Percentiles rank a stretch among this genome's conserved stretches.
Conservation (phyloP, 768 basidiomycete genomes). For the Podaxis sp. region DNA sequence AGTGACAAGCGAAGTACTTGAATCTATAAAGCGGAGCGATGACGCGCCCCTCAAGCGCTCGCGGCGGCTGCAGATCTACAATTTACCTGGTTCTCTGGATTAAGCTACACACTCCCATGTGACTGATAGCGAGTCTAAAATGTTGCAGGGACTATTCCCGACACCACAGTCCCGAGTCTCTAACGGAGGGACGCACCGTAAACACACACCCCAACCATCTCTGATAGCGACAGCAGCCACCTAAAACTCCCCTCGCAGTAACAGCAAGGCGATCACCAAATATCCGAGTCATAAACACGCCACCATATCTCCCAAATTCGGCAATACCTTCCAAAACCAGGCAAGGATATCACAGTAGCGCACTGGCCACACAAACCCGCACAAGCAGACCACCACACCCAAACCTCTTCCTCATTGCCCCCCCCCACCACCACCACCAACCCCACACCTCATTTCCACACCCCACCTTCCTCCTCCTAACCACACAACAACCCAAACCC, state of each 20-base stretch:
- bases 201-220: not conserved
- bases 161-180: not conserved
- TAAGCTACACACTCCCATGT: not conserved
- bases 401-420: constrained; percentile 9
- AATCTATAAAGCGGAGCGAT: no score
- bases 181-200: not conserved
- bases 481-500: not conserved
- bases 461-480: not conserved
- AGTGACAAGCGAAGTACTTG: no score
- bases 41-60: not conserved
- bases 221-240: not conserved
- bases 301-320: not conserved
- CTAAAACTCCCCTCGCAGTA: not conserved
- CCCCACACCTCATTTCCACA: not conserved
- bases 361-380: not conserved
- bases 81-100: not conserved
- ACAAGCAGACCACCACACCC: constrained; percentile 2
- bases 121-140: not conserved
- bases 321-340: not conserved
- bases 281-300: not conserved
- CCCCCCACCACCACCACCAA: constrained; percentile 3
- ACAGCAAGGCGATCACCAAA: not conserved
- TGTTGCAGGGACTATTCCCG: not conserved
- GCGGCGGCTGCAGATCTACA: not conserved
- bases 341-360: not conserved